Evolutionary conservation across 768 basidiomycete species (phyloP).

Genomic region (Amanita pallidorosea): DNA sequence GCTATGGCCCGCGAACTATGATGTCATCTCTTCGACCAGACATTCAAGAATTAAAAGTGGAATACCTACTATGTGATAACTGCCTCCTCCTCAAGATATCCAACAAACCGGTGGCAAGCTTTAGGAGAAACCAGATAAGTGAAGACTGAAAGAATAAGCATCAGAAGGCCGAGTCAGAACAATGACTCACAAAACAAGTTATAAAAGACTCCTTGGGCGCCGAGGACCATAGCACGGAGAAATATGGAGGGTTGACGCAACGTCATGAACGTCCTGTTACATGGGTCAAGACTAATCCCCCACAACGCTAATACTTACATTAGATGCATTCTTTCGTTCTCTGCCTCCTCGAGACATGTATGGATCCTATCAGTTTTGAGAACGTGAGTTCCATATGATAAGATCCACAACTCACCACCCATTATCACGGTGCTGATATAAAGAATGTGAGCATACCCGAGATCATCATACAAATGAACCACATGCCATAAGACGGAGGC

Average conservation of each 20-base stretch:
- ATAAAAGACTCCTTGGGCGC: conserved; percentile 87
- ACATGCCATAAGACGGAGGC: conserved; percentile 78
- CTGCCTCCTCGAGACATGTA: conserved; percentile 86
- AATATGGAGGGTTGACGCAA: conserved; percentile 69
- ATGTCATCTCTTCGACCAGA: background rate
- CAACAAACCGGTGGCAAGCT: conserved; percentile 86
- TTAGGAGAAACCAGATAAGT: conserved; percentile 69
- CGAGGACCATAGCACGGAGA: conserved; percentile 77
- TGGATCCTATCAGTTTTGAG: conserved; percentile 69
- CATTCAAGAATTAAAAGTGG: background rate
- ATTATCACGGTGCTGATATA: conserved; percentile 34
- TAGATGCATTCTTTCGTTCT: conserved; percentile 96
- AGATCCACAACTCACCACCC: conserved; percentile 31
- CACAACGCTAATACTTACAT: conserved; percentile 37
- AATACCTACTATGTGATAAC: conserved; percentile 74
- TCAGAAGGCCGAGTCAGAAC: conserved; percentile 1
- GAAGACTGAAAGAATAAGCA: conserved; percentile 36
- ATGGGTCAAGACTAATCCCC: background rate
- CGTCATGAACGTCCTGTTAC: conserved; percentile 85
- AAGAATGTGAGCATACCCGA: conserved; percentile 1
- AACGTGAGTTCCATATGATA: background rate
- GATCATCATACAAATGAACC: background rate
- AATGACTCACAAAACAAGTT: conserved; percentile 68
- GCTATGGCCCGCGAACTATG: conserved; percentile 68
- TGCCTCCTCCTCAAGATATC: conserved; percentile 90